Evolutionary conservation across 169 alveolate species (phyloP), one percentile per base, ranked within the genome.

Genomic region (Eimeria acervulina): DNA sequence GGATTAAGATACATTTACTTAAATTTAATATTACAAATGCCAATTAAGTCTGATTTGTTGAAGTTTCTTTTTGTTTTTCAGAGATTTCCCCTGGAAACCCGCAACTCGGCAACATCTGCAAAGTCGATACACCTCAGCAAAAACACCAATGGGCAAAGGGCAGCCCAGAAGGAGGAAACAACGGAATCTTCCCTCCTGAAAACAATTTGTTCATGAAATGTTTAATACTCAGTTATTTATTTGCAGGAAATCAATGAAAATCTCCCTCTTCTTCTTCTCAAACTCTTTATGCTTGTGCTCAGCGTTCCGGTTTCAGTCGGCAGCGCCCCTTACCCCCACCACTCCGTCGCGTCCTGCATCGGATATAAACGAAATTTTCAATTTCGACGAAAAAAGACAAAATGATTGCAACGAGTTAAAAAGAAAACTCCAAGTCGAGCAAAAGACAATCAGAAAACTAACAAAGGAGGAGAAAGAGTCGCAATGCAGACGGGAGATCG

Each of bases 291-390:
- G 51, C 87, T 23, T 59, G 47, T 36, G 63, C 38, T 36, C 21
- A 15, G 52, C 87, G 1, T 76, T 76, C 26, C 55, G 87, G 59
- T 76, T 76, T 17, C 87, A 76, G 87, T 76, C 87, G 87, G 87
- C 87, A 42, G 63, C 87, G 21, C 87, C 61, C 12, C 87, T 76
- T 13, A 76, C 87, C 63, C 63, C 87, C 0, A 1, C 87, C 59
- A 1, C 87, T 15, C 61, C 87, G 31, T 76, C 87, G 13, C 87
- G 61, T 36, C 59, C 87, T 42, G 51, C 87, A 15, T 76, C 87
- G 2, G 61, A 38, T 36, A 76, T 76, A 76, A 76, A 76, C 36
- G 36, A 76, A 40, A 1, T 76, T 6, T 26, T 76, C 36, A 38
- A 10, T 38, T 76, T 76, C 33, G 87, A 76, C 38, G 87, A 76